Conservation (phyloP, 148 eudicot species). For the Heliamphora exappendiculata region DNA sequence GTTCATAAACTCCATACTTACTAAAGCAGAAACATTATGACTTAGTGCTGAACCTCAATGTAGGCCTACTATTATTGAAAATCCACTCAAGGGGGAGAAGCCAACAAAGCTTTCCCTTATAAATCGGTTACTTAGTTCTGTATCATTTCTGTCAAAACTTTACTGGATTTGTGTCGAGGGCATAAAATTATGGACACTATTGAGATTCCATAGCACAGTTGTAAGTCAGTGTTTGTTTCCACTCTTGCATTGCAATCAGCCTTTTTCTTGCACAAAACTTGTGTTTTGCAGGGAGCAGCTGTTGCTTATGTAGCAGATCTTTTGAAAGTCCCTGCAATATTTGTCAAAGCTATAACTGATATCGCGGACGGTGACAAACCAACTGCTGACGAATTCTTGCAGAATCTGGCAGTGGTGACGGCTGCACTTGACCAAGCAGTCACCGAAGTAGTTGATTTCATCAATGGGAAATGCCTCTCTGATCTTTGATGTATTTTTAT, state of each 20-base stretch:
- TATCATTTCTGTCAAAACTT: too few species aligned
- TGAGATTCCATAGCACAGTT: too few species aligned
- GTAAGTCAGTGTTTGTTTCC: not conserved
- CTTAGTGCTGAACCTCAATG: too few species aligned
- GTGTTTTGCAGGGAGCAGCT: slow-evolving; percentile 79
- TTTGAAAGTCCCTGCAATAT: slow-evolving; percentile 72
- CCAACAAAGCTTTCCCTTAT: too few species aligned
- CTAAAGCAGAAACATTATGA: too few species aligned
- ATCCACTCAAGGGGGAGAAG: too few species aligned
- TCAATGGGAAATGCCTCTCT: slow-evolving; percentile 63
- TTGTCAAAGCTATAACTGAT: slow-evolving; percentile 82
- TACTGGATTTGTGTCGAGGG: too few species aligned
- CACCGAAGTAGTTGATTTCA: slow-evolving; percentile 58
- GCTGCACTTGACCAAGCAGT: slow-evolving; percentile 60
- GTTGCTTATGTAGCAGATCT: slow-evolving; percentile 87
- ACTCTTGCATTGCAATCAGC: not conserved
- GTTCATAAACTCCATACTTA: too few species aligned
- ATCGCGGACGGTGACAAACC: slow-evolving; percentile 87
- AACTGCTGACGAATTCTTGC: slow-evolving; percentile 69
- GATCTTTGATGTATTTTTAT: slow-evolving; percentile 39
- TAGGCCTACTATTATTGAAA: too few species aligned
- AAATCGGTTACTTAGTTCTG: too few species aligned
- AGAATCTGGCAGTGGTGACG: slow-evolving; percentile 61
- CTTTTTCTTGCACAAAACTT: slow-evolving; percentile 4
- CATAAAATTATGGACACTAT: too few species aligned